Base-by-base conservation (phyloP, 2,329 filamentous ascomycete genomes). In the Fulvia fulva region DNA sequence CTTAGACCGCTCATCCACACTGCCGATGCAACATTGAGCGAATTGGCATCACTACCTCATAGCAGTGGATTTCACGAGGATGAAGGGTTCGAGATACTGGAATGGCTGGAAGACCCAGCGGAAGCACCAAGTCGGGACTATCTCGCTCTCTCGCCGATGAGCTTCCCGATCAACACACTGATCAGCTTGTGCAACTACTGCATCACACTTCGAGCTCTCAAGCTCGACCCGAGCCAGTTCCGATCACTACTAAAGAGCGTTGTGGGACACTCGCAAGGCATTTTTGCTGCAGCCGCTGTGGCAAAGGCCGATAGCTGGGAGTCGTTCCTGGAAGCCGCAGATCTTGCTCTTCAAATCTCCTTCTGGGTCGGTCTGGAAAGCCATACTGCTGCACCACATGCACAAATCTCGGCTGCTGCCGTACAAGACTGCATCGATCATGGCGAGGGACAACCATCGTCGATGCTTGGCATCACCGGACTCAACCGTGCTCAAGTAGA, bases 351-450 rank as follows among this genome's bases (percentile, higher is more conserved):
- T 62, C 92, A 89, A 32, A 90, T 96, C 70, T 87, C 97, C 34
- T 97, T 97, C 81, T 97, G 92, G 93, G 96, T 97, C 66, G 93
- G 93, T 72, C 87, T 92, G 61, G 87, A 93, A 70, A 96, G 91
- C 74, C 93, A 97, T 75, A 93, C 97, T 76, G 91, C 91, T 2
- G 97, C 96, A 76, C 93, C 93, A 44, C 86, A 89, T 67, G 97
- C 93, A 2, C 96, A 92, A 34, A 82, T 97, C 70, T 90, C 91
- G 2, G 93, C 93, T 0, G 88, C 84, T 28, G 89, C 37, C 14
- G 37, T 41, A 41, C 37, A 41, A 19, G 37, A 41, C 37, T 41
- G 37, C 16, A n/a, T 92, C 71, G 82, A 97, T 53, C 89, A 91
- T 73, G 92, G 92, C 51, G 93, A 97, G 77, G 93, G 93, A 14